These are phyloP conservation scores for Plenodomus biglobosus DNA, from an alignment of 2,329 filamentous ascomycete species.

Conservation along the genomic window DNA sequence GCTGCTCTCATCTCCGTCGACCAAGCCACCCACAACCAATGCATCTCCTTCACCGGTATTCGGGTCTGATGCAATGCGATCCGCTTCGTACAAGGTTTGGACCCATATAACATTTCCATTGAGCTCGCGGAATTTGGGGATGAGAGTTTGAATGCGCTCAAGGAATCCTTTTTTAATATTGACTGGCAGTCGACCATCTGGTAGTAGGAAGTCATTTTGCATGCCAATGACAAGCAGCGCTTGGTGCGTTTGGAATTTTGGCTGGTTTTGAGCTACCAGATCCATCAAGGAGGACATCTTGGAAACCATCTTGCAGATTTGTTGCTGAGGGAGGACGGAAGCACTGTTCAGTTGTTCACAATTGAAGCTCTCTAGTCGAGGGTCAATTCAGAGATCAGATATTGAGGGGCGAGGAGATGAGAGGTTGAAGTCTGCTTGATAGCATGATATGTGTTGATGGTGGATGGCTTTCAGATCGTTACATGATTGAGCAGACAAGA, in stretches of 20 bases:
- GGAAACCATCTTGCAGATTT: constrained; percentile 12
- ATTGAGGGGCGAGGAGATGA: neutral
- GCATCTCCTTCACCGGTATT: constrained; percentile 52
- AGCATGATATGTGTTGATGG: neutral
- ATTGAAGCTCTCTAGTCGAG: neutral
- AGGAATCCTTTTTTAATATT: constrained; percentile 66
- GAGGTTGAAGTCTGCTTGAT: neutral
- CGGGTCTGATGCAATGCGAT: constrained; percentile 57
- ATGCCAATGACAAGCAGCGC: constrained; percentile 83
- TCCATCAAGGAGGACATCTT: constrained; percentile 48
- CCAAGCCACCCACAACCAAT: constrained; percentile 46
- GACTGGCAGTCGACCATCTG: constrained; percentile 68
- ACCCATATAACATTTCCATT: constrained; percentile 81
- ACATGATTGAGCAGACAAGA: too few relatives aligned
- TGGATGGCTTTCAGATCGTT: neutral
- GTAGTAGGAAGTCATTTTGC: constrained; percentile 83
- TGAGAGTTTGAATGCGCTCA: constrained; percentile 65
- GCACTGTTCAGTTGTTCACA: constrained; percentile 1
- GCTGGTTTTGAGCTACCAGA: constrained; percentile 50
- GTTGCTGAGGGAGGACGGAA: constrained; percentile 4
- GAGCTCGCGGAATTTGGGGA: constrained; percentile 68
- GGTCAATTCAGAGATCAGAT: neutral
- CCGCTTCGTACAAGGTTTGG: constrained; percentile 70
- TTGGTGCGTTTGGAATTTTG: constrained; percentile 60
- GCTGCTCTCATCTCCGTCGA: constrained; percentile 39